Percentiles rank a stretch among this genome's conserved stretches.
Evolutionary conservation across 768 basidiomycete genomes (phyloP).

Genomic region (Scleroderma citrinum): DNA sequence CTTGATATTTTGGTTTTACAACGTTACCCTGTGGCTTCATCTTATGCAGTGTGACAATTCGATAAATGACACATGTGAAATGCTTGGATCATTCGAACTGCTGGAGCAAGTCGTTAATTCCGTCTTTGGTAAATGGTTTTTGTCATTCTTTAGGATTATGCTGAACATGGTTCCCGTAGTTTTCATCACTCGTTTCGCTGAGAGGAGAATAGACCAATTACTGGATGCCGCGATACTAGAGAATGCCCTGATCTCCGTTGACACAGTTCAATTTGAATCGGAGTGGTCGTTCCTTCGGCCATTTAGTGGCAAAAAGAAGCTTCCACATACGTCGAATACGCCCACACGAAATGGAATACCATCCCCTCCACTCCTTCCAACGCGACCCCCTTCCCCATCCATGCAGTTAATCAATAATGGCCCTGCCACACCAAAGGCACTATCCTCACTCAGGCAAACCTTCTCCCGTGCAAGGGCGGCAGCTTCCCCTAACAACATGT

Average conservation of each 20-base stretch:
- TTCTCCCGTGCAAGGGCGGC: conserved; percentile 50
- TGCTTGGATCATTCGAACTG: conserved; percentile 77
- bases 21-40: conserved; percentile 85
- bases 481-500: conserved; percentile 40
- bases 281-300: conserved; percentile 91
- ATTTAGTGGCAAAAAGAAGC: conserved; percentile 59
- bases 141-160: background rate
- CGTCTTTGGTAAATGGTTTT: conserved; percentile 65
- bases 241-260: conserved; percentile 68
- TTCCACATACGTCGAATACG: conserved; percentile 17
- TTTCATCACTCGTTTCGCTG: conserved; percentile 90
- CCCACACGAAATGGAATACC: conserved; percentile 34
- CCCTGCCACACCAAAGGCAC: conserved; percentile 44
- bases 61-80: conserved; percentile 73
- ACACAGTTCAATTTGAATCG: conserved; percentile 86
- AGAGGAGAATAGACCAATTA: conserved; percentile 80
- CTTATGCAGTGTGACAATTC: conserved; percentile 82
- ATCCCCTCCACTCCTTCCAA: conserved; percentile 43
- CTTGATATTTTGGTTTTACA: conserved; percentile 93
- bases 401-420: conserved; percentile 37
- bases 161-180: conserved; percentile 42
- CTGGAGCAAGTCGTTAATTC: conserved; percentile 93
- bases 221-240: conserved; percentile 82
- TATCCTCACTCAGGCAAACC: conserved; percentile 65
- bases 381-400: conserved; percentile 50